Evolutionary conservation across 768 basidiomycete species (phyloP), one percentile per base, ranked within the genome.

Genomic region (Kwoniella sp.): DNA sequence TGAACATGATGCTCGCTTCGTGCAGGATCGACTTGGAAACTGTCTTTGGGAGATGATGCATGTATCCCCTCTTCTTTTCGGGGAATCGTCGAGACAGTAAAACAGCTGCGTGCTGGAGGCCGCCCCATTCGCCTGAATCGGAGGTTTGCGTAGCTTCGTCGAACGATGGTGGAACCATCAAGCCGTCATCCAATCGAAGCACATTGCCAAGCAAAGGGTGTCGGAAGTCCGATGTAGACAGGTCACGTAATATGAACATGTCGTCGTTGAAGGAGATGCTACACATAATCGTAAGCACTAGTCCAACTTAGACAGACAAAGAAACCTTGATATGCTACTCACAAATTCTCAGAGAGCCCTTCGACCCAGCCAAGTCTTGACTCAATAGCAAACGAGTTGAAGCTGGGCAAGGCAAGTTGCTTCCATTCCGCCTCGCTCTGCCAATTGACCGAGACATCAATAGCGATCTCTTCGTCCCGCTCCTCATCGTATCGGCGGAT

Each of bases 381-480:
- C 47, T 80, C 79, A 41, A 80, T 80, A 13, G 67, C 72, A 61
- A 80, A 80, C 47, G 68, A 72, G 54, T 78, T 75, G 67, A 78
- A 80, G 34, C 37, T 76, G 12, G 79, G 79, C 34, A 72, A 25
- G 1, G 70, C 63, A 25, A 61, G 41, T 1, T 67, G 58, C 38
- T 65, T 67, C 79, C 79, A 80, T 23, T 65, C 65, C 20, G 64
- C 26, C 55, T 76, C 77, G 23, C 47, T 41, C 20, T 62, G 30
- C 60, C 58, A 61, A 28, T 34, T 11, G 1, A 61, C 52, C 22
- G 50, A 23, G 4, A 51, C 23, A 20, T 61, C 48, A 23, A 61
- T 26, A 8, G 50, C 57, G 26, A 28, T 12, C 20, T 23, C 37
- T 45, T 28, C 38, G 9, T 15, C 34, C 26, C 38, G 4, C 7